These are phyloP conservation scores for Hypomontagnella monticulosa DNA, from an alignment of 495 filamentous ascomycete species.

Conservation along the genomic window DNA sequence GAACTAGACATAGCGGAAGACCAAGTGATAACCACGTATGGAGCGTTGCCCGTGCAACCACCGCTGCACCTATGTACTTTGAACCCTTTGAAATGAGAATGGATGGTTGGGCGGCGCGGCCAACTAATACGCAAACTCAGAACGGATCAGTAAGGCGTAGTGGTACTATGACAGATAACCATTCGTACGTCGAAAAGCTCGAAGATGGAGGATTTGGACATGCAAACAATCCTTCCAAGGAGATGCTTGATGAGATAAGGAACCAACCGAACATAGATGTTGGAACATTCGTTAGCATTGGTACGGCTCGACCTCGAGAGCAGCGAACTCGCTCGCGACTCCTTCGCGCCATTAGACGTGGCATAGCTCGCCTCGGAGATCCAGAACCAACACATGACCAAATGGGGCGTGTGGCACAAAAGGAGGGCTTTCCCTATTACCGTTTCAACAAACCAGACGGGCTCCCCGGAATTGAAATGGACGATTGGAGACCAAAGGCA, in stretches of 20 bases:
- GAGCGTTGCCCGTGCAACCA: slow-evolving; percentile 63
- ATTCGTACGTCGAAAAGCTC: not conserved
- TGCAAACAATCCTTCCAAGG: slow-evolving; percentile 47
- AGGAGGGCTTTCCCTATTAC: not conserved
- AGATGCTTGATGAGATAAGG: slow-evolving; percentile 39
- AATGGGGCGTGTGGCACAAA: not conserved
- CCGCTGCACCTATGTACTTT: slow-evolving; percentile 63
- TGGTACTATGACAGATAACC: too few relatives aligned
- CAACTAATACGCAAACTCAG: too few relatives aligned
- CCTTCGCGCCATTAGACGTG: not conserved
- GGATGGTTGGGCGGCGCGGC: slow-evolving; percentile 6
- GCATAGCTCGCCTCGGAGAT: slow-evolving; percentile 10
- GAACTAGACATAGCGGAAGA: slow-evolving; percentile 21
- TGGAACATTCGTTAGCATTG: slow-evolving; percentile 44
- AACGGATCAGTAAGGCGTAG: too few relatives aligned
- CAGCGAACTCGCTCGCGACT: not conserved
- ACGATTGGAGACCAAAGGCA: slow-evolving; percentile 18
- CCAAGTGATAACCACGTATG: slow-evolving; percentile 54
- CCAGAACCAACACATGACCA: slow-evolving; percentile 15
- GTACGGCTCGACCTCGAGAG: slow-evolving; percentile 33
- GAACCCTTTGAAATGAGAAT: slow-evolving; percentile 44
- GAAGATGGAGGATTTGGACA: slow-evolving; percentile 8
- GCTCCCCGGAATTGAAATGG: slow-evolving; percentile 8
- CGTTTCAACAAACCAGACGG: slow-evolving; percentile 17
- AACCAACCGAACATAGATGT: slow-evolving; percentile 12